Conservation (phyloP, 2,329 filamentous ascomycete genomes). For the Colletotrichum siamense region DNA sequence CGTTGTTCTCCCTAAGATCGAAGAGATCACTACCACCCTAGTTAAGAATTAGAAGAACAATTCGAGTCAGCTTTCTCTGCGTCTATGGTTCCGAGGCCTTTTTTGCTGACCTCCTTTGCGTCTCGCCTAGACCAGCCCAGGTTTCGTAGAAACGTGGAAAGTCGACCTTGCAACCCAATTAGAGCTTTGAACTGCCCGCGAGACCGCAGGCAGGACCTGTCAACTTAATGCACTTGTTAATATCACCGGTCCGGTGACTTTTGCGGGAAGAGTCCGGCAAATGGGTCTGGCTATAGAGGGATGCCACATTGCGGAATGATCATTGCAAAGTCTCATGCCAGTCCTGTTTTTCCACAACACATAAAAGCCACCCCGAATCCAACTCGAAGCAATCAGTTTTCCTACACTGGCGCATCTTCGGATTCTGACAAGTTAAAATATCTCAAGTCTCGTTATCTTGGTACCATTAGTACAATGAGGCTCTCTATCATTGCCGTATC, state of each 20-base stretch:
- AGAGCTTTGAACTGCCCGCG: not conserved
- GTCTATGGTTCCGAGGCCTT: not conserved
- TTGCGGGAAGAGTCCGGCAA: not conserved
- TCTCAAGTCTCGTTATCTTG: not conserved
- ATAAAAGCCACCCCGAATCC: not conserved
- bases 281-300: not conserved
- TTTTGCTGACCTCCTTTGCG: not conserved
- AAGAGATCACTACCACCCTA: not conserved
- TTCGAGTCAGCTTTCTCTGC: not conserved
- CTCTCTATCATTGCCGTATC: not conserved
- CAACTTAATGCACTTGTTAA: not conserved
- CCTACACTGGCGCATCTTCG: not conserved
- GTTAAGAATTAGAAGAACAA: accelerated
- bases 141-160: not conserved
- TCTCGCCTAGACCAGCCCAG: not conserved
- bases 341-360: not conserved
- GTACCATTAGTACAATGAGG: not conserved
- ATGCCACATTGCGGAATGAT: not conserved
- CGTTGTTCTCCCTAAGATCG: not conserved
- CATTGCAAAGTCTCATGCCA: not conserved
- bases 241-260: not conserved
- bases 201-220: no score
- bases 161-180: not conserved
- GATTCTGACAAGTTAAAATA: not conserved
- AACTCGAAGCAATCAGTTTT: no score